Evolutionary conservation across 805 yeast genomes (phyloP).

Genomic region (Candida schatavii): DNA sequence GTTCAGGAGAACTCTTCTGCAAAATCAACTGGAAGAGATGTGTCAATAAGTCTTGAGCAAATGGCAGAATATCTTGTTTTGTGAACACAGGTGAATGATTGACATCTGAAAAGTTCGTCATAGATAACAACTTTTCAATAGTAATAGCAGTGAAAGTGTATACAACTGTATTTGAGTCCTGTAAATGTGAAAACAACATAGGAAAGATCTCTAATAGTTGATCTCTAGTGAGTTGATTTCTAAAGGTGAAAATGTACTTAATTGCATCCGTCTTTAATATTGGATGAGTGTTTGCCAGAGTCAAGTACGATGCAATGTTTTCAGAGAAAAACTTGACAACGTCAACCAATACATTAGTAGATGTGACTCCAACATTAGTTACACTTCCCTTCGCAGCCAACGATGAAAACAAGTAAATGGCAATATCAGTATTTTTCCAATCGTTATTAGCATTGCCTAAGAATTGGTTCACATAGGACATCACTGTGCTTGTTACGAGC

Average conservation of each 20-base stretch:
- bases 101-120: conserved; percentile 56
- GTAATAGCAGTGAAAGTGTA: conserved; percentile 94
- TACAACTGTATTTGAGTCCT: conserved; percentile 65
- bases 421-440: conserved; percentile 88
- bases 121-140: conserved; percentile 79
- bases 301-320: conserved; percentile 78
- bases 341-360: conserved; percentile 81
- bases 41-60: conserved; percentile 56
- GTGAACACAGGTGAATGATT: conserved; percentile 60
- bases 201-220: conserved; percentile 82
- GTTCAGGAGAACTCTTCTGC: conserved; percentile 63
- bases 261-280: conserved; percentile 90
- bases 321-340: conserved; percentile 81
- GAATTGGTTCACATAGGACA: conserved; percentile 68
- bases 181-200: conserved; percentile 66
- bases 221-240: conserved; percentile 88
- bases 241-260: conserved; percentile 81
- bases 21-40: conserved; percentile 68
- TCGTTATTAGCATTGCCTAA: conserved; percentile 45
- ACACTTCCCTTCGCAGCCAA: conserved; percentile 88
- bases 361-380: conserved; percentile 82
- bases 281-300: conserved; percentile 50
- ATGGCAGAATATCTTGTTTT: conserved; percentile 67
- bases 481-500: conserved; percentile 69
- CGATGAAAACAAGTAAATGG: conserved; percentile 80